A percentile compares a stretch with the other conserved stretches of the same genome.
phyloP scores from a whole-genome alignment of 2,329 filamentous ascomycete genomes.

The Exophiala viscosa region DNA sequence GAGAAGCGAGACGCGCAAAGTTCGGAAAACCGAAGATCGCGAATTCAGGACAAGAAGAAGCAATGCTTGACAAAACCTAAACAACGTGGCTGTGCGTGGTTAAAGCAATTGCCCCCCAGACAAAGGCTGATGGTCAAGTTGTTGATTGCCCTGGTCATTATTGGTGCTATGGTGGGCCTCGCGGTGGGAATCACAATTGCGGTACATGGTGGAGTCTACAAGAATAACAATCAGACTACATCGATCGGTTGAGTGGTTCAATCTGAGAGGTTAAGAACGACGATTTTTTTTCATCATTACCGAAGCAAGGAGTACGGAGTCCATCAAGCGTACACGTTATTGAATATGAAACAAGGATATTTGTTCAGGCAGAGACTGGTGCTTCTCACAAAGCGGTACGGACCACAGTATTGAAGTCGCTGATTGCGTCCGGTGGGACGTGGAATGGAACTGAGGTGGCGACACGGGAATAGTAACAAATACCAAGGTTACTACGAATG shows the following conservation, averaged over 20 bases:
- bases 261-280: not conserved
- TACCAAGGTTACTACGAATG: no score
- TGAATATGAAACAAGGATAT: no score
- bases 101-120: conserved; percentile 34
- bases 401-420: no score
- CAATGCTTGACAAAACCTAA: conserved; percentile 33
- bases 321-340: no score
- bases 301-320: no score
- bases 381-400: no score
- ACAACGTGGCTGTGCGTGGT: conserved; percentile 34
- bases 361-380: no score
- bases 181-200: conserved; percentile 44
- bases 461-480: no score
- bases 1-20: conserved; percentile 25
- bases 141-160: conserved; percentile 39
- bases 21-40: conserved; percentile 19
- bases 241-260: conserved; percentile 25
- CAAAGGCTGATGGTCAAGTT: conserved; percentile 40
- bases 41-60: conserved; percentile 27
- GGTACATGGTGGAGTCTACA: conserved; percentile 45
- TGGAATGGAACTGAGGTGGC: no score
- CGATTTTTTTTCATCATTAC: no score
- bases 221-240: conserved; percentile 33
- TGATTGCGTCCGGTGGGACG: no score
- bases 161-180: conserved; percentile 44